phyloP scores from a whole-genome alignment of 192 early-diverging fungal genomes.

The Allomyces macrogynus region DNA sequence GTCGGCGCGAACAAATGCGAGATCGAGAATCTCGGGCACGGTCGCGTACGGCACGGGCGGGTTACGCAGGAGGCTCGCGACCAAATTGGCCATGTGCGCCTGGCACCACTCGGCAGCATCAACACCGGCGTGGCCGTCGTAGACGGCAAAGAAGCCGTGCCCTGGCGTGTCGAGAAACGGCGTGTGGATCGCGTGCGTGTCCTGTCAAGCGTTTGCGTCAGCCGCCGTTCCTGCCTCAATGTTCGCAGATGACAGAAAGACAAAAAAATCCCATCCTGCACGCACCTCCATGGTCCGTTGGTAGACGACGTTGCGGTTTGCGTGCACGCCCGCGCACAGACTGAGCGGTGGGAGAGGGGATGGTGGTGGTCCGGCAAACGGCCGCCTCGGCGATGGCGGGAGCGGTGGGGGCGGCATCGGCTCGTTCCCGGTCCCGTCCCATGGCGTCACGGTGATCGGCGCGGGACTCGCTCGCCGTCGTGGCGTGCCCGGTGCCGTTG shows the following conservation, averaged over 20 bases:
- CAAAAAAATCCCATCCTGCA: too few relatives aligned
- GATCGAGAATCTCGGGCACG: not conserved
- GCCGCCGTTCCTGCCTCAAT: too few relatives aligned
- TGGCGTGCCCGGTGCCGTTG: too few relatives aligned
- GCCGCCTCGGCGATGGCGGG: too few relatives aligned
- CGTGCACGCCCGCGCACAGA: conserved; percentile 16
- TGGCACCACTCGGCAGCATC: conserved; percentile 92
- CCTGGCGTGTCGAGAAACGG: conserved; percentile 60
- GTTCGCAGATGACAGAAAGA: too few relatives aligned
- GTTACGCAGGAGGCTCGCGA: not conserved
- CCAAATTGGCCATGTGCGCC: conserved; percentile 37
- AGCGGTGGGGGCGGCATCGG: too few relatives aligned
- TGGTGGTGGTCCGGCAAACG: too few relatives aligned
- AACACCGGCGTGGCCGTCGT: conserved; percentile 93
- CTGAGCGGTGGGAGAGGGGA: too few relatives aligned
- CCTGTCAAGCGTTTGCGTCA: too few relatives aligned
- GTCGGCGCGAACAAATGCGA: not conserved
- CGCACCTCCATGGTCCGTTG: conserved; percentile 83
- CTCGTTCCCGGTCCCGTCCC: too few relatives aligned
- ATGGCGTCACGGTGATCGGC: too few relatives aligned
- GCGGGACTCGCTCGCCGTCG: too few relatives aligned
- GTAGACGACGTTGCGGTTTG: conserved; percentile 75
- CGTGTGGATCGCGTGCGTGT: conserved; percentile 70
- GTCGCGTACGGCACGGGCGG: not conserved
- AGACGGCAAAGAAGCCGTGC: conserved; percentile 83